A percentile compares a stretch with the other conserved stretches of the same genome.
Evolutionary conservation across 495 filamentous ascomycete genomes (phyloP).

Genomic region (Hypoxylon cercidicola): DNA sequence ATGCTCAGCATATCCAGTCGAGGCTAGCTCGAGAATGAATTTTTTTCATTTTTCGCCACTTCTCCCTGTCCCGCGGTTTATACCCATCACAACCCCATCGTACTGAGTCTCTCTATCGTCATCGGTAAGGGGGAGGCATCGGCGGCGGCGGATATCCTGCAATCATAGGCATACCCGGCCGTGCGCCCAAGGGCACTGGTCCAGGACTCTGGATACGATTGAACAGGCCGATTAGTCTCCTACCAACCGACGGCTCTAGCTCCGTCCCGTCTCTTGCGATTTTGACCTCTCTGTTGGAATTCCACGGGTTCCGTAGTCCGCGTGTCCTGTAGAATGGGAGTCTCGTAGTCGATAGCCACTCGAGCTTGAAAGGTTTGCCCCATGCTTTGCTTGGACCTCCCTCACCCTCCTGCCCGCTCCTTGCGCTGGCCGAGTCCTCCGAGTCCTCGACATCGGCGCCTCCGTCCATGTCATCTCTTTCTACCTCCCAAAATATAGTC

Average conservation of each 20-base stretch:
- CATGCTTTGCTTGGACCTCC: conserved; percentile 69
- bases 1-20: conserved; percentile 38
- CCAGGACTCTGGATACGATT: conserved; percentile 63
- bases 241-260: conserved; percentile 84
- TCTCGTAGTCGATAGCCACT: conserved; percentile 88
- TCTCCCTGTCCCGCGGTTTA: conserved; percentile 14
- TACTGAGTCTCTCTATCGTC: conserved; percentile 20
- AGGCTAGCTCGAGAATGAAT: conserved; percentile 28
- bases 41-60: conserved; percentile 23
- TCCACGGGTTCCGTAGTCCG: conserved; percentile 95
- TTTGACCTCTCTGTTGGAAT: conserved; percentile 94
- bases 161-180: conserved; percentile 36
- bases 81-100: conserved; percentile 4
- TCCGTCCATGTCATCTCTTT: conserved; percentile 60
- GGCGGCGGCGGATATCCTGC: conserved; percentile 47
- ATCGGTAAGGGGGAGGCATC: conserved; percentile 36
- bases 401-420: conserved; percentile 51
- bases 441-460: conserved; percentile 52
- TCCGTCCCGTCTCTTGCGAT: conserved; percentile 97
- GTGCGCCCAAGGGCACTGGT: conserved; percentile 38
- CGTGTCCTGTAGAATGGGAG: conserved; percentile 92
- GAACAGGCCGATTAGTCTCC: conserved; percentile 81
- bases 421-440: conserved; percentile 51
- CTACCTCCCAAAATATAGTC: conserved; percentile 97
- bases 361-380: conserved; percentile 91